phyloP scores from a whole-genome alignment of 2,329 filamentous ascomycete species.

The Pseudogymnoascus sp. region DNA sequence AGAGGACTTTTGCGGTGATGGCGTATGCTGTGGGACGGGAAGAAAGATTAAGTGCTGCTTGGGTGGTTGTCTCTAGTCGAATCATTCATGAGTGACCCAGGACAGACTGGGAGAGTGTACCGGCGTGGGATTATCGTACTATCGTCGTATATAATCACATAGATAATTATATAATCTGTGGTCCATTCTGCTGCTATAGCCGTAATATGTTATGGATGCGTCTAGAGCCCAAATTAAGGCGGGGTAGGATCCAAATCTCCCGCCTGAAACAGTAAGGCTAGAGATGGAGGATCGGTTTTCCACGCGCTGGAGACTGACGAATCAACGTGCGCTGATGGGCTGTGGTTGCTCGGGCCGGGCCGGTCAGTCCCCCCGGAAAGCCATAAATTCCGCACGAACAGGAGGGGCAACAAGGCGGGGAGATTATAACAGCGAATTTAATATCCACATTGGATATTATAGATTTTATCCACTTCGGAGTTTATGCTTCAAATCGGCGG shows the following conservation, averaged over 20 bases:
- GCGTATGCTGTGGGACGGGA: not conserved
- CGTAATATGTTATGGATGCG: not conserved
- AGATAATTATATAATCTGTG: not conserved
- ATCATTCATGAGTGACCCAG: not conserved
- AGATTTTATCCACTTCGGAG: not conserved
- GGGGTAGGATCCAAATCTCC: not conserved
- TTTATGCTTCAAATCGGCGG: not conserved
- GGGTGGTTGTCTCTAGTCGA: not conserved
- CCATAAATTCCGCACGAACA: not conserved
- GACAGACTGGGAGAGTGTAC: not conserved
- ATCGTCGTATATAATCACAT: constrained; percentile 49
- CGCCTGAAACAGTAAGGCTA: not conserved
- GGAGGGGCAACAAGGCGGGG: not conserved
- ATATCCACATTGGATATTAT: not conserved
- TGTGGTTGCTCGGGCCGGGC: not conserved
- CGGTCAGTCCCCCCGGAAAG: not conserved
- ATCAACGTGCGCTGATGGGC: not conserved
- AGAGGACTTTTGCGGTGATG: not conserved
- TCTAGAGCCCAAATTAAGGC: not conserved
- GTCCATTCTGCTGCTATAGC: not conserved
- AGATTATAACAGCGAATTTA: not conserved
- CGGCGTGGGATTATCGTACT: constrained; percentile 44
- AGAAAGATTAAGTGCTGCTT: not conserved
- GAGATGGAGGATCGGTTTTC: not conserved
- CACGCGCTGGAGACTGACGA: not conserved